Conservation (phyloP, 2,329 filamentous ascomycete species). For the Phyllosticta paracitricarpa region DNA sequence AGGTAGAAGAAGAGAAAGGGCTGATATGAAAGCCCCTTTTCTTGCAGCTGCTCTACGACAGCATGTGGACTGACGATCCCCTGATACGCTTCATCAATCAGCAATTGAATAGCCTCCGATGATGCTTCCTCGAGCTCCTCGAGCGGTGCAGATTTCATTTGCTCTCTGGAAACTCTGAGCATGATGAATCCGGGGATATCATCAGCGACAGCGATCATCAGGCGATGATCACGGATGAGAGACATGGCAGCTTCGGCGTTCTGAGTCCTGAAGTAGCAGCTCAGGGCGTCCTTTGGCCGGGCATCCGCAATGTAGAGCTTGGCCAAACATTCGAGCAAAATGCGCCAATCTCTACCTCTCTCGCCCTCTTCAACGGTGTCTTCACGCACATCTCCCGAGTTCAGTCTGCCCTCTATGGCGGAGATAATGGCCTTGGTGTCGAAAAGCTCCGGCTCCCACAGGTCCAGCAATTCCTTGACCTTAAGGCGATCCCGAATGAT, state of each 20-base stretch:
- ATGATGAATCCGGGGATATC: slow-evolving; percentile 85
- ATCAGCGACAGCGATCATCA: slow-evolving; percentile 81
- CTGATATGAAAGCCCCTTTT: slow-evolving; percentile 46
- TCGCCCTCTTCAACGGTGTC: slow-evolving; percentile 66
- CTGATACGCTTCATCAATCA: slow-evolving; percentile 84
- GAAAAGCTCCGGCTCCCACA: slow-evolving; percentile 78
- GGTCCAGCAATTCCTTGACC: slow-evolving; percentile 69
- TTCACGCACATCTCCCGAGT: slow-evolving; percentile 62
- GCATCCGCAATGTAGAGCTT: slow-evolving; percentile 76
- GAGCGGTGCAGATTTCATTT: slow-evolving; percentile 54
- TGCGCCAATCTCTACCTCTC: slow-evolving; percentile 71
- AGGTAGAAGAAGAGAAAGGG: slow-evolving; percentile 90
- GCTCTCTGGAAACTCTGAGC: slow-evolving; percentile 67
- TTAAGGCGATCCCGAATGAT: slow-evolving; percentile 64
- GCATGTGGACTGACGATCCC: slow-evolving; percentile 70
- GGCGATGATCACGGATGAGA: slow-evolving; percentile 75
- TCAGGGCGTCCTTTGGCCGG: slow-evolving; percentile 72
- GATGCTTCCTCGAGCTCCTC: slow-evolving; percentile 70
- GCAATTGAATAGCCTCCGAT: slow-evolving; percentile 70
- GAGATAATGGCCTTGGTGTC: slow-evolving; percentile 66
- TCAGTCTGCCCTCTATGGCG: slow-evolving; percentile 72
- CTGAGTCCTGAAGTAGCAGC: slow-evolving; percentile 81
- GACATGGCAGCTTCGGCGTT: slow-evolving; percentile 84
- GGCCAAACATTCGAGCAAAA: slow-evolving; percentile 78
- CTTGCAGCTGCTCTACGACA: slow-evolving; percentile 69